Conservation (phyloP, 306 rosid genomes). For the Ziziphus jujuba region DNA sequence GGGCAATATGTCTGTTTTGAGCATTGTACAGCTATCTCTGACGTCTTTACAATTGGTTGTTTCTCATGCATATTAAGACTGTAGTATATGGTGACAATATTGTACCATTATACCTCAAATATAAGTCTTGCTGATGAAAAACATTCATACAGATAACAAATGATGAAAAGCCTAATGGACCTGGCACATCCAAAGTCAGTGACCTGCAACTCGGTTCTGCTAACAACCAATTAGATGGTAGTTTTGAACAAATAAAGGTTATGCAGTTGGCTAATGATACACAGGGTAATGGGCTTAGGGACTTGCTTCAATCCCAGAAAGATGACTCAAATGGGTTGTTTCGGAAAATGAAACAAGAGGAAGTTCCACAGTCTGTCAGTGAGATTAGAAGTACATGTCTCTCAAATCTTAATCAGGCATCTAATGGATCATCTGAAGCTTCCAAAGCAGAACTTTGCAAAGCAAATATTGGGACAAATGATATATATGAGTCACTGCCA, state of each 20-base stretch:
- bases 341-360: slow-evolving; percentile 60
- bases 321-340: slow-evolving; percentile 46
- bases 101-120: slow-evolving; percentile 14
- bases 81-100: neutral
- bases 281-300: slow-evolving; percentile 56
- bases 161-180: slow-evolving; percentile 55
- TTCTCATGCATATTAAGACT: slow-evolving; percentile 16
- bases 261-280: slow-evolving; percentile 41
- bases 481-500: slow-evolving; percentile 63
- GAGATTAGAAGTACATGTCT: slow-evolving; percentile 51
- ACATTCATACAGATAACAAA: slow-evolving; percentile 48
- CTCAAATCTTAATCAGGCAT: slow-evolving; percentile 47
- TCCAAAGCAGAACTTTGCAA: slow-evolving; percentile 53
- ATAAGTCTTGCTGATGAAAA: slow-evolving; percentile 29
- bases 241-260: slow-evolving; percentile 38
- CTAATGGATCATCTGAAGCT: slow-evolving; percentile 59
- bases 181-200: slow-evolving; percentile 47
- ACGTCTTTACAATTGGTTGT: neutral
- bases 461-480: slow-evolving; percentile 51
- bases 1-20: neutral
- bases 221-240: slow-evolving; percentile 45
- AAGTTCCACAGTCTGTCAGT: slow-evolving; percentile 46
- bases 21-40: neutral
- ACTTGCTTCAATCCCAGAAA: slow-evolving; percentile 66
- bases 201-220: slow-evolving; percentile 43